A percentile compares a stretch with the other conserved stretches of the same genome.
phyloP scores from a whole-genome alignment of 108 stramenopile genomes.

The Skeletonema potamos region DNA sequence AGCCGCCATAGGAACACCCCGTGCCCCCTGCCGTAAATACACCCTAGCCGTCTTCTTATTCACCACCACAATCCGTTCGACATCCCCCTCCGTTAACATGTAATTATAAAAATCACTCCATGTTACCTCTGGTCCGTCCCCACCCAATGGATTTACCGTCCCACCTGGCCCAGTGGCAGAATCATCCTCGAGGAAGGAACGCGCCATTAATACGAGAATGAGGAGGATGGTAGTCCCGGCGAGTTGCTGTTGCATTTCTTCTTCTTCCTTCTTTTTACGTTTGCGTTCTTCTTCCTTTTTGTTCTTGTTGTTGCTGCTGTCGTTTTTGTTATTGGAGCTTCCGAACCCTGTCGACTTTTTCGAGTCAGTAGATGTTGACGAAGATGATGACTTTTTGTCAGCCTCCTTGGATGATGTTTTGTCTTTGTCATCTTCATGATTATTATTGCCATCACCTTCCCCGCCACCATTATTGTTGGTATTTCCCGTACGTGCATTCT shows the following conservation, averaged over 20 bases:
- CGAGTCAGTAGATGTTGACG: background rate
- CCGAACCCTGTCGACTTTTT: background rate
- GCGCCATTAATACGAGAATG: slow-evolving; percentile 56
- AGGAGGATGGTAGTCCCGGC: slow-evolving; percentile 52
- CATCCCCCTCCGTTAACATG: slow-evolving; percentile 82
- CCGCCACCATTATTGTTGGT: background rate
- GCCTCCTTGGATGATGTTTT: slow-evolving; percentile 28
- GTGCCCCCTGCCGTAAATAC: slow-evolving; percentile 54
- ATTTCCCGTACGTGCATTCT: slow-evolving; percentile 45
- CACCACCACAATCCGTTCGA: slow-evolving; percentile 89
- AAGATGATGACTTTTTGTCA: slow-evolving; percentile 13
- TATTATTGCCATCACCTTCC: background rate
- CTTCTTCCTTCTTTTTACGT: slow-evolving; percentile 43
- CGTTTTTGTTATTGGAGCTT: slow-evolving; percentile 19
- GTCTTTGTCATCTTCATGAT: slow-evolving; percentile 19
- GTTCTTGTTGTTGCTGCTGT: slow-evolving; percentile 24
- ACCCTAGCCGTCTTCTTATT: slow-evolving; percentile 88
- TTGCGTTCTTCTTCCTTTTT: slow-evolving; percentile 40
- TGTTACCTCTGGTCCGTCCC: slow-evolving; percentile 79
- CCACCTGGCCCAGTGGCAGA: slow-evolving; percentile 7
- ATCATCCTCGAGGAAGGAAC: slow-evolving; percentile 57
- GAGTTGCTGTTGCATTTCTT: slow-evolving; percentile 64
- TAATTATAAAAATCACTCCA: slow-evolving; percentile 88
- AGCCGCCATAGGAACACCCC: slow-evolving; percentile 43
- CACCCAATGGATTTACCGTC: slow-evolving; percentile 12